Evolutionary conservation across 1,139 yeast genomes (phyloP), one percentile per base, ranked within the genome.

Genomic region (Nakaseomyces kungkrabaensis): DNA sequence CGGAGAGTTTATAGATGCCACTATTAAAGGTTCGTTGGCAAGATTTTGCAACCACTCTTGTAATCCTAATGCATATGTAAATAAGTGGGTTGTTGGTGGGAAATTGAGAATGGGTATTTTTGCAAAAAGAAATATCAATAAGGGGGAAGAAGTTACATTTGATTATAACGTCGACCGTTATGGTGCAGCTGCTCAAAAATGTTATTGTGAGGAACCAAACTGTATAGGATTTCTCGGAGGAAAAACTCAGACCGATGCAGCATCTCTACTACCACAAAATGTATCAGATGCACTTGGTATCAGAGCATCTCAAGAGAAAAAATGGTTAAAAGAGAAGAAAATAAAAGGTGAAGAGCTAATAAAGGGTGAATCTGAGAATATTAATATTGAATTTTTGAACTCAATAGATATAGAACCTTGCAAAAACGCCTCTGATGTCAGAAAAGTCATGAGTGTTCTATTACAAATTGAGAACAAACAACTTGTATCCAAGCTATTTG

Each of bases 141-240:
- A 68, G 50, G 96, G 96, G 46, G 97, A 92, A 67, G 98, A 92
- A 65, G 81, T 92, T 55, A 87, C 97, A 0, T 90, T 92, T 69
- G 96, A 92, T 68, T 92, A 92, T 67, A 92, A 92, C 63, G 97
- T 92, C 29, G 98, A 92, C 68, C 74, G 98, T 53, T 92, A 89
- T 66, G 98, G 98, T 29, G 95, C 97, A 1, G 83, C 82, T 55
- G 89, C 95, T 6, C 97, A 92, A 68, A 86, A 88, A 26, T 92
- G 98, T 68, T 86, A 85, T 68, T 92, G 98, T 71, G 97, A 95
- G 1, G 95, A 90, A 56, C 76, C 85, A 27, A 90, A 87, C 68
- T 92, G 98, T 75, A 76, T 88, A 45, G 96, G 96, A 33, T 82
- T 85, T 55, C 79, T 92, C 73, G 98, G 98, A 56, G 97, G 98